Conservation (phyloP, 495 filamentous ascomycete genomes). For the Lasiosphaeris hirsuta region DNA sequence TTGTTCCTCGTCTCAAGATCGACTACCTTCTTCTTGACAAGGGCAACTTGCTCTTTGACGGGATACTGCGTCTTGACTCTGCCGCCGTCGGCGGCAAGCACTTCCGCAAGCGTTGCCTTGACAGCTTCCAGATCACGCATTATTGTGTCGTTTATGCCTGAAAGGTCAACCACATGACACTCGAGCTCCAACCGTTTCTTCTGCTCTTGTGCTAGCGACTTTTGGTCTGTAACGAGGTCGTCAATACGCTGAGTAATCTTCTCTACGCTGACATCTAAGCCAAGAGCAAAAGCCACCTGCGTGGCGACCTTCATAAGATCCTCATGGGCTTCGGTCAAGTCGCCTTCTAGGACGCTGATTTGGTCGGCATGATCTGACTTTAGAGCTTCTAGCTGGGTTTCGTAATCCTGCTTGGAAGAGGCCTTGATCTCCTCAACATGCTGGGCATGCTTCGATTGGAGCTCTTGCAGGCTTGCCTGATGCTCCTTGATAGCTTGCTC, state of each 20-base stretch:
- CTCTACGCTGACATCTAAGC: conserved; percentile 52
- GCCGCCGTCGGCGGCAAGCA: conserved; percentile 40
- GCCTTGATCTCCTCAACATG: conserved; percentile 50
- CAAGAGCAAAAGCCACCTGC: conserved; percentile 51
- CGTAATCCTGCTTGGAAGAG: conserved; percentile 37
- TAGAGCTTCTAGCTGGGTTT: conserved; percentile 42
- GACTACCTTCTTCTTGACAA: conserved; percentile 68
- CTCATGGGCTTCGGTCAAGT: conserved; percentile 66
- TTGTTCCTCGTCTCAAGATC: conserved; percentile 61
- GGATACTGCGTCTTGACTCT: conserved; percentile 51
- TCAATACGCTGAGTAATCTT: conserved; percentile 53
- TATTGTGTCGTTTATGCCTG: conserved; percentile 51
- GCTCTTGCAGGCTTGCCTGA: conserved; percentile 43
- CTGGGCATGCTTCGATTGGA: conserved; percentile 43
- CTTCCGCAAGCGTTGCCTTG: conserved; percentile 41
- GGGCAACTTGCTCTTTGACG: conserved; percentile 65
- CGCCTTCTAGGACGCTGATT: conserved; percentile 59
- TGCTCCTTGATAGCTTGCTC: conserved; percentile 48
- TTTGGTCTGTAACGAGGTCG: conserved; percentile 47
- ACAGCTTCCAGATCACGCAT: conserved; percentile 54
- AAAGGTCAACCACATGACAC: conserved; percentile 45
- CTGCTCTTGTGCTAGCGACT: conserved; percentile 51
- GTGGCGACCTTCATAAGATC: conserved; percentile 62
- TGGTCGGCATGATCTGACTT: conserved; percentile 56
- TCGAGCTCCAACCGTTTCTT: conserved; percentile 52